These are phyloP conservation scores for Westerdykella aurantiaca DNA, from an alignment of 2,329 filamentous ascomycete species.

Conservation along the genomic window DNA sequence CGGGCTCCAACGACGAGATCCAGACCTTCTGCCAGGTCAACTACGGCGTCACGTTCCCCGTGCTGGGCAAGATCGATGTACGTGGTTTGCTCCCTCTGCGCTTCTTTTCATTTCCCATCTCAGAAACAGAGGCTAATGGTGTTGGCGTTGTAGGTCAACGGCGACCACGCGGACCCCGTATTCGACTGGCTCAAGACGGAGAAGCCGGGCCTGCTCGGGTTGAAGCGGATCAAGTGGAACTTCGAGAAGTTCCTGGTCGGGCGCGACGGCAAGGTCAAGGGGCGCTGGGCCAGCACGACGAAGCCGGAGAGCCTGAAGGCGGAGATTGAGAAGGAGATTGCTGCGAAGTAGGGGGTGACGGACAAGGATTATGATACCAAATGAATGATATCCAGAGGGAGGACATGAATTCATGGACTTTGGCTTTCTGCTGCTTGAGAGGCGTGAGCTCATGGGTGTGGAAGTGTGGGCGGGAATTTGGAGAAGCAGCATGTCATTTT, in stretches of 20 bases:
- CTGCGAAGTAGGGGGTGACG: constrained; percentile 1
- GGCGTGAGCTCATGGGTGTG: not conserved
- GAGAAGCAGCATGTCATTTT: too few species aligned
- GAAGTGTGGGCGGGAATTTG: too few species aligned
- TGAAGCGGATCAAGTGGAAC: constrained; percentile 97
- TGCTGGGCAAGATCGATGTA: constrained; percentile 87
- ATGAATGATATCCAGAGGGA: not conserved
- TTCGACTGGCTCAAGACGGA: constrained; percentile 67
- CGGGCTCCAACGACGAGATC: constrained; percentile 62
- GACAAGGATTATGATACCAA: not conserved
- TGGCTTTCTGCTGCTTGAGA: not conserved
- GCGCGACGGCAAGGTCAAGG: constrained; percentile 77
- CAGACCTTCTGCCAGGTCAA: constrained; percentile 77
- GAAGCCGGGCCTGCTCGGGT: constrained; percentile 76
- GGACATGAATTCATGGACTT: too few species aligned
- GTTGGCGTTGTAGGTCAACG: constrained; percentile 51
- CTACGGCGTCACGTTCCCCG: constrained; percentile 88
- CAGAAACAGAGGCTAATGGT: not conserved
- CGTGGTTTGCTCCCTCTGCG: not conserved
- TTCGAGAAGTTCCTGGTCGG: constrained; percentile 97
- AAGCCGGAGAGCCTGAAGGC: constrained; percentile 78
- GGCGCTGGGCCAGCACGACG: constrained; percentile 79
- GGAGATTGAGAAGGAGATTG: constrained; percentile 67
- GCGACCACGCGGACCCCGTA: constrained; percentile 69
- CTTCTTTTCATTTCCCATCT: not conserved